Evolutionary conservation across 2,329 filamentous ascomycete genomes (phyloP), one percentile per base, ranked within the genome.

Genomic region (Alternaria ventricosa): DNA sequence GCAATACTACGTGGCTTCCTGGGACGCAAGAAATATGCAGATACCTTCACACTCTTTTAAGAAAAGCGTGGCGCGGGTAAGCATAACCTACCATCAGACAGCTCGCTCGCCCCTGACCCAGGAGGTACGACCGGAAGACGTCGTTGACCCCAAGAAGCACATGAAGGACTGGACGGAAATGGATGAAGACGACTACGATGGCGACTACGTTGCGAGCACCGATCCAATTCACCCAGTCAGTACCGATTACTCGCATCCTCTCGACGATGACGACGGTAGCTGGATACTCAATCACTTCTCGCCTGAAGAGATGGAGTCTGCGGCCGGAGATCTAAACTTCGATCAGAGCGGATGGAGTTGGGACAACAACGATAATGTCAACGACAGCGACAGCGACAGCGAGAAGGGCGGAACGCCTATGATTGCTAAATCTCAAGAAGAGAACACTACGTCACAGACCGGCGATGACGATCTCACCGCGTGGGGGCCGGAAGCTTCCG

Each of bases 221-320:
- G 73, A 75, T 55, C 70, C 74, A 5, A 9, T 76, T 0, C 72
- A 75, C 41, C 74, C 71, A 4, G 61, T 74, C 13, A 63, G 23
- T 18, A 70, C 61, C 0, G 62, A 67, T 11, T 70, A 74, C 46
- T 33, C 55, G 6, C 61, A 65, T 12, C 66, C 68, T 0, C 12
- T 61, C n/a, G 63, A 69, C 8, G 58, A 63, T 12, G 50, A 60
- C 1, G 67, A 71, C 13, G 61, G 57, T 7, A 61, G 45, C 6
- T 71, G 71, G 67, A 44, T 65, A 6, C 12, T 60, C 3, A n/a
- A 69, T 0, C 30, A 63, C n/a, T 45, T 69, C 1, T 49, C 61
- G 0, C 23, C 25, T 2, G 68, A 67, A 18, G 66, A 66, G 4
- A 25, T 61, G 4, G 47, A 64, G 11, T 6, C 30, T 4, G 2